Evolutionary conservation across 176 grass and related monocot genomes (phyloP), one percentile per base, ranked within the genome.

Genomic region (Triticum turgidum): DNA sequence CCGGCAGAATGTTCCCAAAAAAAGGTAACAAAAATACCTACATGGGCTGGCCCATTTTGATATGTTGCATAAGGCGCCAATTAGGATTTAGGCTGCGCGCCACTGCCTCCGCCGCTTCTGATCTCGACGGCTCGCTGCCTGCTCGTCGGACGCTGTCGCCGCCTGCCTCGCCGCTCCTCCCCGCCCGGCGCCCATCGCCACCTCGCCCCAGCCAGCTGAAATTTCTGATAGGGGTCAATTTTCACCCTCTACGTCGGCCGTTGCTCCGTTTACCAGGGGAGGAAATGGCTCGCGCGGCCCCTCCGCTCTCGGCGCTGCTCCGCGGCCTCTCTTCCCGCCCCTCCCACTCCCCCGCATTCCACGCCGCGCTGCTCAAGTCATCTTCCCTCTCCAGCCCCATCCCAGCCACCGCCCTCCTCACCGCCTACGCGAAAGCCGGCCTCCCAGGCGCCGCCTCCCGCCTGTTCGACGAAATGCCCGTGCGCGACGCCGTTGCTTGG

Each of bases 401-500:
- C 63, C 80, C 86, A 47, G 76, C 90, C 83, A 95, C 90, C 47
- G 86, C 93, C 58, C 88, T 95, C 34, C 90, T 95, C 20, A 80
- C 77, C 0, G 32, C 86, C 5, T 90, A 90, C 39, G 76, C 80
- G 0, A 90, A 81, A 11, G 84, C 62, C n/a, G 86, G 85, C 30
- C 76, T 59, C 69, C 80, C 89, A 12, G 9, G 1, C 69, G 65
- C 82, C 12, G 93, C 93, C 8, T 76, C 81, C 79, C 69, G 51
- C 49, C 52, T 92, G 76, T 95, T 92, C 83, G 90, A 92, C 71
- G 86, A 90, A 92, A 95, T 95, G 86, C 76, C 93, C 11, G 42
- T 17, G 1, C 71, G 88, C 45, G 90, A 92, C 59, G 24, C 88
- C 30, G 70, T 95, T 71, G 47, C 93, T 3, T 95, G 93, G 93